phyloP scores from a whole-genome alignment of 2,329 filamentous ascomycete species.

The Penicillium paneum region DNA sequence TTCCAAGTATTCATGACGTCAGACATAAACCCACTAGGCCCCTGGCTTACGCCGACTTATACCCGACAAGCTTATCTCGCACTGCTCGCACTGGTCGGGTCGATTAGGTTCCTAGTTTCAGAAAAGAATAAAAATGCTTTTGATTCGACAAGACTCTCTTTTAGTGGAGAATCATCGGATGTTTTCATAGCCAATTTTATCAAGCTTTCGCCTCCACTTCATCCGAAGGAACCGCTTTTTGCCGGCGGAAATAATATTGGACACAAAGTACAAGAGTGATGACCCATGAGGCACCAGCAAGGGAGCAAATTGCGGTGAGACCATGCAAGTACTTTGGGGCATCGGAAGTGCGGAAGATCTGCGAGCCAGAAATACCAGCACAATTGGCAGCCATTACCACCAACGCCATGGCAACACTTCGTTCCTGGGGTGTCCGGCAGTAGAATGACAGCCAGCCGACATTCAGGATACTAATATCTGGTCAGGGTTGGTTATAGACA shows the following conservation, averaged over 20 bases:
- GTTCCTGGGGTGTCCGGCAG: conserved; percentile 55
- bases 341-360: conserved; percentile 51
- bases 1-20: neutral
- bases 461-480: conserved; percentile 44
- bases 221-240: conserved; percentile 13
- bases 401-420: conserved; percentile 58
- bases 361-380: conserved; percentile 59
- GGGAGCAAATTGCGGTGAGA: conserved; percentile 24
- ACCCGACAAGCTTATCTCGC: neutral
- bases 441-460: conserved; percentile 59
- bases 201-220: neutral
- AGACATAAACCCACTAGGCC: neutral
- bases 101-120: neutral
- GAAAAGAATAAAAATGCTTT: no score
- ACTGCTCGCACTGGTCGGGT: neutral
- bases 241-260: conserved; percentile 24
- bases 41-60: neutral
- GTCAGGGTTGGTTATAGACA: conserved; percentile 1
- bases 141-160: neutral
- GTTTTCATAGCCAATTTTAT: neutral
- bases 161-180: neutral
- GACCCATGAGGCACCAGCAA: conserved; percentile 28
- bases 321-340: conserved; percentile 26
- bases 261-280: conserved; percentile 15
- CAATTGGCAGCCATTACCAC: conserved; percentile 62